These are phyloP conservation scores for Acacia acuminata DNA, from an alignment of 306 rosid genomes.

Conservation along the genomic window DNA sequence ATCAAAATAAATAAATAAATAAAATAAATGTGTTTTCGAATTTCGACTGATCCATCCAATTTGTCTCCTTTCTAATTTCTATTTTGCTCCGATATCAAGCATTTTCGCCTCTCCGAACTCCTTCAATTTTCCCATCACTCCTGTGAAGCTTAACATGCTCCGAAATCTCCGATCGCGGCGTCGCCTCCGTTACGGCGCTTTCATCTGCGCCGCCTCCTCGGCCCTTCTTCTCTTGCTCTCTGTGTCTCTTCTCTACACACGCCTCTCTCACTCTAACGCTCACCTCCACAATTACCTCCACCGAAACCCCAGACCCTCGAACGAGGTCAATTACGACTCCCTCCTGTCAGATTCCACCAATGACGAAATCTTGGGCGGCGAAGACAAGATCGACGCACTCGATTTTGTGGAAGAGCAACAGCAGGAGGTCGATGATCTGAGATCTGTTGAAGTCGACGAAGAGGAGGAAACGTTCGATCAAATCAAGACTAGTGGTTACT, in stretches of 20 bases:
- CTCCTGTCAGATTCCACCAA: conserved; percentile 54
- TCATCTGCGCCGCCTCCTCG: conserved; percentile 58
- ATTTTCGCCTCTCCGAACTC: neutral
- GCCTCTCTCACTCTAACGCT: conserved; percentile 50
- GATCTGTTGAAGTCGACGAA: conserved; percentile 42
- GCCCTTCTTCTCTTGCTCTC: conserved; percentile 60
- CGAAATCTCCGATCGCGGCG: conserved; percentile 63
- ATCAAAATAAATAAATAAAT: too few relatives aligned
- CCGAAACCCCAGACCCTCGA: neutral
- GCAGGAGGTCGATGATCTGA: conserved; percentile 5
- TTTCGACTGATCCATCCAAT: too few relatives aligned
- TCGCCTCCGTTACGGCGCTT: conserved; percentile 60
- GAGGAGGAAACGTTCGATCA: conserved; percentile 58
- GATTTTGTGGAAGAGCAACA: conserved; percentile 54
- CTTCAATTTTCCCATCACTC: neutral
- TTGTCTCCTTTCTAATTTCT: too few relatives aligned
- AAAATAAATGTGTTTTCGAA: too few relatives aligned
- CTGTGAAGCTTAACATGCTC: conserved; percentile 41
- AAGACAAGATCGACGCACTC: conserved; percentile 79
- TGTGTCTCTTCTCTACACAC: conserved; percentile 55
- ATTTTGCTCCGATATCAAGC: neutral
- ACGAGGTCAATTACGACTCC: conserved; percentile 42
- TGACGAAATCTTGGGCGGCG: conserved; percentile 40
- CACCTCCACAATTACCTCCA: conserved; percentile 30
- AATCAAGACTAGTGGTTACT: conserved; percentile 48